Evolutionary conservation across 2,329 filamentous ascomycete species (phyloP), one percentile per base, ranked within the genome.

Genomic region (Emericellopsis atlantica): DNA sequence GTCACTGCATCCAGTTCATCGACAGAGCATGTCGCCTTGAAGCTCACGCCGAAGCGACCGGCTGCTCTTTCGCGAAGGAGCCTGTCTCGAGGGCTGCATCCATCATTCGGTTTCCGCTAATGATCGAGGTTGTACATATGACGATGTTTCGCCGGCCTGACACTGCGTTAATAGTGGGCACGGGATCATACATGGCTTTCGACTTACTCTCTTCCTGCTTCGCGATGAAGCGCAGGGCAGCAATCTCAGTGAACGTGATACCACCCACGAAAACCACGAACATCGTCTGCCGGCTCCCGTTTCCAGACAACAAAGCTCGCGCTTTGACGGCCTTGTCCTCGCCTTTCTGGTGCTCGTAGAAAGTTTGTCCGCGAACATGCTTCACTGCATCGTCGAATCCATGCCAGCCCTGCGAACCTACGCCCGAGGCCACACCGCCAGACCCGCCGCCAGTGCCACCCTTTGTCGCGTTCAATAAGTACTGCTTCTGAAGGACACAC

Each of bases 251-350:
- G 55, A 93, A 95, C 0, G 88, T 95, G 42, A 98, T 84, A 2
- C 92, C 93, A n/a, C 92, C 92, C 15, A 98, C 67, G 61, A 96
- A 96, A 50, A 96, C 94, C n/a, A 98, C 81, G 54, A 95, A 85
- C 1, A 94, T 82, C 0, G 84, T 90, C 67, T 95, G 94, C 57
- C 79, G 80, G 39, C 76, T 76, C 14, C 75, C 74, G 3, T 85
- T 85, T 1, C 88, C 86, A 37, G 86, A 85, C 32, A 98, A 67
- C 22, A 93, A 74, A 45, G 86, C 81, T 43, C 88, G 73, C 14
- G 90, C 90, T 52, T 90, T 89, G 26, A 90, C 79, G 2, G 89
- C 88, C 58, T 92, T 94, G 54, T 95, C 89, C 53, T 94, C 86
- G 3, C 89, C 89, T 52, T 86, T 90, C 56, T 98, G 92, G 34